Conservation (phyloP, 441 rosid genomes). For the Pelargonium exstipulatum region DNA sequence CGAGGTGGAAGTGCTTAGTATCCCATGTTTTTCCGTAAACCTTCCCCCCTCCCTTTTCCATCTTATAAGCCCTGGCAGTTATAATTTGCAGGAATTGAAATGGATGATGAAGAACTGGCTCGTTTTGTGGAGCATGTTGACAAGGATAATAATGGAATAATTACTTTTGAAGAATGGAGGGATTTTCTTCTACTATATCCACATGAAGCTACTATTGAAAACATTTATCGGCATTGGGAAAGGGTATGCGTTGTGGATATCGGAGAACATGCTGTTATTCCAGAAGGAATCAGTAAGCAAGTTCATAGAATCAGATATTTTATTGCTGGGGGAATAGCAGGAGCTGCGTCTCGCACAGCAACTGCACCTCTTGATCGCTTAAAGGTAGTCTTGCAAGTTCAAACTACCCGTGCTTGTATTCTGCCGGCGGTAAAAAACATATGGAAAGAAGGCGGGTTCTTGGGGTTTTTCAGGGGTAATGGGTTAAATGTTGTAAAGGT, state of each 20-base stretch:
- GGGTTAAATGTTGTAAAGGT: slow-evolving; percentile 90
- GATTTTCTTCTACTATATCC: slow-evolving; percentile 90
- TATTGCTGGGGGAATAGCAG: slow-evolving; percentile 90
- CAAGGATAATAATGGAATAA: slow-evolving; percentile 86
- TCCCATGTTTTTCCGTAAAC: too few relatives aligned
- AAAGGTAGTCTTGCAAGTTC: slow-evolving; percentile 87
- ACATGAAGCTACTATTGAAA: slow-evolving; percentile 82
- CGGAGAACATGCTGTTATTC: slow-evolving; percentile 92
- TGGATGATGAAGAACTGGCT: slow-evolving; percentile 83
- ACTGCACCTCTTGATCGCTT: slow-evolving; percentile 92
- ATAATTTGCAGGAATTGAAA: slow-evolving; percentile 74
- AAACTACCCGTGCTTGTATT: slow-evolving; percentile 47
- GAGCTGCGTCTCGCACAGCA: slow-evolving; percentile 92
- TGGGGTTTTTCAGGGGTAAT: slow-evolving; percentile 86
- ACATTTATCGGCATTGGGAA: slow-evolving; percentile 87
- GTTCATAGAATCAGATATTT: slow-evolving; percentile 65
- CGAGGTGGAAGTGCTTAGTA: too few relatives aligned
- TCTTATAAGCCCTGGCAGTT: slow-evolving; percentile 67
- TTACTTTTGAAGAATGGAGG: slow-evolving; percentile 96
- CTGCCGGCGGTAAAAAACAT: slow-evolving; percentile 60
- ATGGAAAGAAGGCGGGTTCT: slow-evolving; percentile 60
- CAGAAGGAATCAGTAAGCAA: slow-evolving; percentile 84
- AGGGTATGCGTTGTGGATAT: slow-evolving; percentile 86
- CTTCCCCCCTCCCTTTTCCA: slow-evolving; percentile 25
- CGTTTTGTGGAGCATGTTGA: slow-evolving; percentile 93